Conservation (phyloP, 169 alveolate genomes). For the Plasmodium ovale region DNA sequence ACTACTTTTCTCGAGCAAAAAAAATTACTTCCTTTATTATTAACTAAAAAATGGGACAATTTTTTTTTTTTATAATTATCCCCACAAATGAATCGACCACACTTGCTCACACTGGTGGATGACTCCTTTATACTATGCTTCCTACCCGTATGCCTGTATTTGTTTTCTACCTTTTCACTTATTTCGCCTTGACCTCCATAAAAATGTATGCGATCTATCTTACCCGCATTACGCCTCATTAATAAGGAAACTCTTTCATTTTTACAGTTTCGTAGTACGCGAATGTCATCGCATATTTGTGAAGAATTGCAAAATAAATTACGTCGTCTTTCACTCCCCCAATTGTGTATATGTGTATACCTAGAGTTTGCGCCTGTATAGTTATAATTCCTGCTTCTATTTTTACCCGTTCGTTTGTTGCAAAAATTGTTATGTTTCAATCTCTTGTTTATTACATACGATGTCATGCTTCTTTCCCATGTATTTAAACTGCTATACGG, state of each 20-base stretch:
- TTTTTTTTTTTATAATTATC: background rate
- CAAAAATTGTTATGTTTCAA: background rate
- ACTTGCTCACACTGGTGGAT: background rate
- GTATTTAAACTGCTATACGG: background rate
- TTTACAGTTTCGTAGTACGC: background rate
- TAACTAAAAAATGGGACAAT: background rate
- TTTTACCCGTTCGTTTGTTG: constrained; percentile 12
- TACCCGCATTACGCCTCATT: background rate
- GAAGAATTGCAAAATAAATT: constrained; percentile 1
- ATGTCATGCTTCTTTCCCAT: background rate
- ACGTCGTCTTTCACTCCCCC: background rate
- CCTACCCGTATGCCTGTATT: background rate
- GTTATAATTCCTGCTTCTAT: background rate
- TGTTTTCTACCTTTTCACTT: constrained; percentile 8
- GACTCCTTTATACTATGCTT: background rate
- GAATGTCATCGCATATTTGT: background rate
- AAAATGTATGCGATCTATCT: background rate
- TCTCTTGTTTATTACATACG: constrained; percentile 12
- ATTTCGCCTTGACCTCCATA: background rate
- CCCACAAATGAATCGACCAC: no score
- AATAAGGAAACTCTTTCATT: constrained; percentile 1
- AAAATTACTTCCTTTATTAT: constrained; percentile 1
- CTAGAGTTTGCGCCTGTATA: background rate
- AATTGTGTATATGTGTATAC: background rate
- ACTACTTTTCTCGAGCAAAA: background rate